Conservation (phyloP, 176 grass and related monocot species). For the Puccinellia tenuiflora region DNA sequence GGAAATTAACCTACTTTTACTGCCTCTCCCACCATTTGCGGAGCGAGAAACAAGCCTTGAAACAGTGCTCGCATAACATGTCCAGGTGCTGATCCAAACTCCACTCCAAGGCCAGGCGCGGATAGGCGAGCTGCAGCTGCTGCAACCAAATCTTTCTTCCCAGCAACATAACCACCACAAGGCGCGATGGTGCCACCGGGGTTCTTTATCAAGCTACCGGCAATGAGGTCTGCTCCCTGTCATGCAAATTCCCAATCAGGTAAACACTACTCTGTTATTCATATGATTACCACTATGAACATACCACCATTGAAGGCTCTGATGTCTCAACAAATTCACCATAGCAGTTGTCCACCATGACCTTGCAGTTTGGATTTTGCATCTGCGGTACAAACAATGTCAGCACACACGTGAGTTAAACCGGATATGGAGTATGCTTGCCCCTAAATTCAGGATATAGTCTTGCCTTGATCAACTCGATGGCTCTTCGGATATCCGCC, state of each 20-base stretch:
- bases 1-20: constrained; percentile 47
- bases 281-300: neutral
- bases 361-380: constrained; percentile 80
- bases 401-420: neutral
- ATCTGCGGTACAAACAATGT: constrained; percentile 17
- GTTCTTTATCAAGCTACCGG: constrained; percentile 94
- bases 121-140: constrained; percentile 77
- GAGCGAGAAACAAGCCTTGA: constrained; percentile 91
- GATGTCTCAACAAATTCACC: constrained; percentile 89
- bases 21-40: constrained; percentile 95
- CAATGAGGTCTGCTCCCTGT: constrained; percentile 88
- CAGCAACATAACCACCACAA: constrained; percentile 85
- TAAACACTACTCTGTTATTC: neutral
- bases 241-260: constrained; percentile 25
- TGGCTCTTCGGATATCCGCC: constrained; percentile 56
- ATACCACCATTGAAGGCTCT: constrained; percentile 85
- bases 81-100: constrained; percentile 74
- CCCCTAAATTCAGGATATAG: neutral
- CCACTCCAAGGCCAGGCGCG: constrained; percentile 85
- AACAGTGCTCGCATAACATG: constrained; percentile 81
- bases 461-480: constrained; percentile 64
- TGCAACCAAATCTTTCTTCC: constrained; percentile 65
- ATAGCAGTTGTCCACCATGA: constrained; percentile 98
- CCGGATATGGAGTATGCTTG: neutral
- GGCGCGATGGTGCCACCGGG: constrained; percentile 84